phyloP scores from a whole-genome alignment of 2,329 filamentous ascomycete genomes.

The Diaporthe destruens region DNA sequence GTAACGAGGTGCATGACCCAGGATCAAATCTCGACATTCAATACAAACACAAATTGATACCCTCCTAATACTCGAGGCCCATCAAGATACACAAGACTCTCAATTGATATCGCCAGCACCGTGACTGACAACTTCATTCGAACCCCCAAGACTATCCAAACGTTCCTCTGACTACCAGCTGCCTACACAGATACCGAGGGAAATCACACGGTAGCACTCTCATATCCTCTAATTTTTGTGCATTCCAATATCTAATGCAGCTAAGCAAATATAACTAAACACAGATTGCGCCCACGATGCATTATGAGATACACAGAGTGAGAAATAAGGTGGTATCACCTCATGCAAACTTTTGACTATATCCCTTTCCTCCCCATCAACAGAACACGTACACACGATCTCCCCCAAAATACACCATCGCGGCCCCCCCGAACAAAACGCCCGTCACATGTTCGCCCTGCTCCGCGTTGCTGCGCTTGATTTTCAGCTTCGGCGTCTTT shows the following conservation, averaged over 20 bases:
- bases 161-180: too few relatives aligned
- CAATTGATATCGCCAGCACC: not conserved
- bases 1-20: not conserved
- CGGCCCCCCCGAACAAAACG: not conserved
- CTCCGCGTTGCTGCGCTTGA: not conserved
- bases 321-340: constrained; percentile 33
- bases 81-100: not conserved
- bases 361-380: not conserved
- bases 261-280: constrained; percentile 1
- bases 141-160: not conserved
- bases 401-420: not conserved
- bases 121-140: not conserved
- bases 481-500: not conserved
- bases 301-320: constrained; percentile 10
- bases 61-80: not conserved
- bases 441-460: too few relatives aligned
- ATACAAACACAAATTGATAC: constrained; percentile 2
- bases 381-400: not conserved
- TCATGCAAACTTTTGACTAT: constrained; percentile 28
- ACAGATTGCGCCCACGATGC: constrained; percentile 14
- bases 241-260: constrained; percentile 27
- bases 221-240: not conserved
- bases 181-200: not conserved
- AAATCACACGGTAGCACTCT: not conserved
- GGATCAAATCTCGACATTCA: not conserved